These are phyloP conservation scores for Escallonia rubra DNA, from an alignment of 129 eudicot genomes.

Conservation along the genomic window DNA sequence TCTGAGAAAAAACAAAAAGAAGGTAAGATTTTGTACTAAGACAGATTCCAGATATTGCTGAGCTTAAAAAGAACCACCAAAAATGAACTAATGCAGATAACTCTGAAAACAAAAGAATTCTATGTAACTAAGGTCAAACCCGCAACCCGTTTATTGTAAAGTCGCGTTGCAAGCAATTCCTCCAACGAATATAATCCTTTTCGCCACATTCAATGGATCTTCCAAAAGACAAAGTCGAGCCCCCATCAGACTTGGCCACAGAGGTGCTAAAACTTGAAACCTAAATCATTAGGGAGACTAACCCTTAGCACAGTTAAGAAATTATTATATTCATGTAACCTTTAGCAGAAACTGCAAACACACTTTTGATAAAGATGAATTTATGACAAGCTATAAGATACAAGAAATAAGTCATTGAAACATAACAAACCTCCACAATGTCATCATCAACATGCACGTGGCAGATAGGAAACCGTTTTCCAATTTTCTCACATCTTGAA, in stretches of 20 bases:
- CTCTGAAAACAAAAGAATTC: slow-evolving; percentile 18
- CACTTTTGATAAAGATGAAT: background rate
- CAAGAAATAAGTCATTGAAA: slow-evolving; percentile 2
- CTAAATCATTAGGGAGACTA: slow-evolving; percentile 28
- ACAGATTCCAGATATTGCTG: background rate
- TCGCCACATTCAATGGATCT: slow-evolving; percentile 49
- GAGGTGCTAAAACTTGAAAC: slow-evolving; percentile 84
- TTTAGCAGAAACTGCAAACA: background rate
- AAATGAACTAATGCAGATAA: slow-evolving; percentile 22
- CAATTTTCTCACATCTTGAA: slow-evolving; percentile 54
- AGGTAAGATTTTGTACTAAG: background rate
- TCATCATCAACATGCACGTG: slow-evolving; percentile 67
- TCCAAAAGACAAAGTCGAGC: slow-evolving; percentile 24
- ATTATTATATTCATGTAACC: background rate
- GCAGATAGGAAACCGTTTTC: slow-evolving; percentile 78
- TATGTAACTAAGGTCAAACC: slow-evolving; percentile 36
- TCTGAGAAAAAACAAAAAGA: slow-evolving; percentile 31
- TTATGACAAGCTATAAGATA: slow-evolving; percentile 1
- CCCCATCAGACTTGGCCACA: slow-evolving; percentile 25
- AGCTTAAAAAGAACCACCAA: slow-evolving; percentile 13
- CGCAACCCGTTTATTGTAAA: slow-evolving; percentile 77
- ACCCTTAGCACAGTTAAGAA: background rate
- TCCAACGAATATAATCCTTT: slow-evolving; percentile 71
- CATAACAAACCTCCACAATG: slow-evolving; percentile 59
- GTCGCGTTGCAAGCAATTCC: slow-evolving; percentile 76